These are phyloP conservation scores for Coemansia sp. DNA, from an alignment of 192 early-diverging fungal genomes.

Conservation along the genomic window DNA sequence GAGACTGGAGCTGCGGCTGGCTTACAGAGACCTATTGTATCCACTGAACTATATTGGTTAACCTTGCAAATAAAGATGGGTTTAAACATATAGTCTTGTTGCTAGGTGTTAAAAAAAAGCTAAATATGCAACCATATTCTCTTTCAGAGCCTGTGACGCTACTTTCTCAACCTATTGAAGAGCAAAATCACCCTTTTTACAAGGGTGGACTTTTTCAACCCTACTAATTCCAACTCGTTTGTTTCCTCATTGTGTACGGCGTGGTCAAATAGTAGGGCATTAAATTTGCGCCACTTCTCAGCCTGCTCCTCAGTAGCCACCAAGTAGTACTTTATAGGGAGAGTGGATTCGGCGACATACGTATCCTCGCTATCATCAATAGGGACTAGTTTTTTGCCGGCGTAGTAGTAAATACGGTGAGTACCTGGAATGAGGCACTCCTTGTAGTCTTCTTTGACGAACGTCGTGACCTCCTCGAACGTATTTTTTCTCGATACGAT, in stretches of 20 bases:
- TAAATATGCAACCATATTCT: not conserved
- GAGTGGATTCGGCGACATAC: not conserved
- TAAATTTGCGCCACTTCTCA: not conserved
- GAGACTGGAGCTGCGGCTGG: not conserved
- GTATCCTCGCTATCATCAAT: not conserved
- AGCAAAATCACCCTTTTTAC: not conserved
- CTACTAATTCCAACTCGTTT: not conserved
- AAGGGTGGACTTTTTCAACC: not conserved
- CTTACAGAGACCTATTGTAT: not conserved
- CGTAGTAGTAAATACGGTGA: not conserved
- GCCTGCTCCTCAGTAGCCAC: not conserved
- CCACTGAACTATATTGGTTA: not conserved
- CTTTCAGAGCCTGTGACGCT: too few relatives aligned
- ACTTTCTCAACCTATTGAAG: too few relatives aligned
- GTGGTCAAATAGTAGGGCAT: not conserved
- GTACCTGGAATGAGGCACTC: not conserved
- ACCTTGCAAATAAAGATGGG: not conserved
- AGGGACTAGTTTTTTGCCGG: not conserved
- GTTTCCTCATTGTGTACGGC: not conserved
- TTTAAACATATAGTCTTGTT: not conserved
- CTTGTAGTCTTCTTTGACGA: not conserved
- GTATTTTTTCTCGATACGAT: not conserved
- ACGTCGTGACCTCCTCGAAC: not conserved
- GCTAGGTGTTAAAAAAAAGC: not conserved
- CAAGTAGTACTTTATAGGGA: not conserved